These are phyloP conservation scores for Solanum arcanum DNA, from an alignment of 257 asterid genomes.

Conservation along the genomic window DNA sequence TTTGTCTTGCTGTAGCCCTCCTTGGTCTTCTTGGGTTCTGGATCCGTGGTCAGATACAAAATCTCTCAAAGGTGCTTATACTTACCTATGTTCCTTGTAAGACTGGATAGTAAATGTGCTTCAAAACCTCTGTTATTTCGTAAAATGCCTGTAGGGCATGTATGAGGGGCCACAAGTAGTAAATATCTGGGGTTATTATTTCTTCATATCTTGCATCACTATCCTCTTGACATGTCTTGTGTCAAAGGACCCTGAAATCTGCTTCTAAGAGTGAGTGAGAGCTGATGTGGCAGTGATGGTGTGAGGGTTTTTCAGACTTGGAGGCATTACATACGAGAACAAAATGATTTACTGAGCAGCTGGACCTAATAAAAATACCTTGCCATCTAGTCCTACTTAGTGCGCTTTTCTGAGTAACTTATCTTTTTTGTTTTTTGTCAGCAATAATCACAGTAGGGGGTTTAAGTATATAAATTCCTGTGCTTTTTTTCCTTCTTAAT, in stretches of 20 bases:
- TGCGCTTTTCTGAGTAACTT: background rate
- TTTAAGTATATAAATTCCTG: background rate
- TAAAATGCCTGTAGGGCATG: background rate
- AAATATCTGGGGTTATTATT: background rate
- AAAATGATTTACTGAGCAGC: background rate
- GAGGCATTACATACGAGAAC: background rate
- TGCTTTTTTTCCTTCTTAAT: background rate
- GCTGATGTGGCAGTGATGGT: background rate
- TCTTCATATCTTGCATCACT: background rate
- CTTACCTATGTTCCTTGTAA: background rate
- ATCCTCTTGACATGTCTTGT: background rate
- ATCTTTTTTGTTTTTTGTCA: background rate
- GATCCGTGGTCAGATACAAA: conserved; percentile 55
- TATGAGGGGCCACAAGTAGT: background rate
- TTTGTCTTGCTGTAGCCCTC: conserved; percentile 69
- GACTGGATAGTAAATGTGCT: background rate
- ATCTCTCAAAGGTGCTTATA: conserved; percentile 60
- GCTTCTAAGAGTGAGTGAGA: background rate
- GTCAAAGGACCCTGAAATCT: background rate
- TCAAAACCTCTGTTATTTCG: background rate
- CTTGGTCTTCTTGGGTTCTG: conserved; percentile 56
- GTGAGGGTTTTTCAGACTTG: background rate
- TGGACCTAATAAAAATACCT: background rate
- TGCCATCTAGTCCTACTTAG: background rate
- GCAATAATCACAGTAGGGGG: background rate